Base-by-base conservation (phyloP, 2,329 filamentous ascomycete species). In the Cyanodermella asteris region DNA sequence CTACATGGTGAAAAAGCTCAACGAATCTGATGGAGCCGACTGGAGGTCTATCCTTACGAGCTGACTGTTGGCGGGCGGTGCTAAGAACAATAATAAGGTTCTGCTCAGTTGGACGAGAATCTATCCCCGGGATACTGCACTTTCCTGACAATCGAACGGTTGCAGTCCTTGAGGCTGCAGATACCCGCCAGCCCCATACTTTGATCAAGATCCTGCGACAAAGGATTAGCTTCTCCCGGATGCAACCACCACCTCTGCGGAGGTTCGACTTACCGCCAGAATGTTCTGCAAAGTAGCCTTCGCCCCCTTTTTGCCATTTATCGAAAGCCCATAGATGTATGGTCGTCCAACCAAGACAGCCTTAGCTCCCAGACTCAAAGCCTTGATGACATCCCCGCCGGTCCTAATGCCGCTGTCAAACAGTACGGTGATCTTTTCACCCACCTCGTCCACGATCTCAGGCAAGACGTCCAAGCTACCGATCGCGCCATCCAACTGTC, bases 161-260 rank as follows among this genome's bases (percentile, higher is more conserved):
- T 38, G 29, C 46, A 49, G 19, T 49, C 45, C 7, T 33, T 32
- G 17, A 49, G 35, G 40, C 35, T 44, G 8, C 37, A 33, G 27
- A 63, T 58, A 0, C 64, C 64, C 3, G 54, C 45, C 23, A 68
- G 41, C 2, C 57, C 56, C 56, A 70, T 60, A 6, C 50, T 60
- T 27, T 62, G 53, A 38, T 68, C 64, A 10, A 56, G 44, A 38
- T 61, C 67, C 14, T 32, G 14, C 3, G 6, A 7, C 14, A 6
- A 11, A 11, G 12, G 6, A 14, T 24, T 14, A 24, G 11, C 16
- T 12, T 7, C 20, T 21, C 11, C 20, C 14, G 11, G 11, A 12
- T 9, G 8, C 11, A 10, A 3, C 20, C 20, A n/a, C n/a, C n/a
- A n/a, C n/a, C n/a, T 12, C 8, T 12, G 13, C 22, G 12, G 7